Conservation (phyloP, 495 filamentous ascomycete genomes). For the Xylaria scruposa region DNA sequence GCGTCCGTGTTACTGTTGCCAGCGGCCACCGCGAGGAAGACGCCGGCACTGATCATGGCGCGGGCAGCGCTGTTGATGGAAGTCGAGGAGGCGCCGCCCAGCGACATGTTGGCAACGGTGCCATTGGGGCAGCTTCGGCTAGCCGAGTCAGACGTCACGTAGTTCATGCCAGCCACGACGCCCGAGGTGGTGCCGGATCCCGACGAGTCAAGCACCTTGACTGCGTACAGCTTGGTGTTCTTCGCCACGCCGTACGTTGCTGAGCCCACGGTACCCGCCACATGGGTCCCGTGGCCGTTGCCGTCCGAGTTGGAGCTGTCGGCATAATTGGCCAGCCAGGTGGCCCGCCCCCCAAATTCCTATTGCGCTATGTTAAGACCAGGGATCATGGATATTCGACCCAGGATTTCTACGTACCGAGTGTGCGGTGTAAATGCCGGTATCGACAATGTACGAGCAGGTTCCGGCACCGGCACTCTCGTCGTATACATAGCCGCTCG, state of each 20-base stretch:
- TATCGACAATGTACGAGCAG: constrained; percentile 66
- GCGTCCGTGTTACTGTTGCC: constrained; percentile 60
- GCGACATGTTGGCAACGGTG: constrained; percentile 60
- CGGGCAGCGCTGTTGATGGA: constrained; percentile 61
- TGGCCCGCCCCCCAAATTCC: constrained; percentile 53
- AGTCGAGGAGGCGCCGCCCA: constrained; percentile 60
- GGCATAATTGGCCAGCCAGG: constrained; percentile 50
- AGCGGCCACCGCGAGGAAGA: constrained; percentile 63
- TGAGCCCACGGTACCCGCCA: constrained; percentile 57
- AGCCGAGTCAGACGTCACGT: constrained; percentile 44
- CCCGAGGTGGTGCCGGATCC: constrained; percentile 57
- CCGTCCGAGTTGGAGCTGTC: constrained; percentile 54
- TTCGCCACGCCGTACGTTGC: constrained; percentile 58
- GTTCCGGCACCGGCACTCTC: constrained; percentile 61
- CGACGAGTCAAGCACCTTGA: constrained; percentile 57
- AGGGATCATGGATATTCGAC: not conserved
- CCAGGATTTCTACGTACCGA: constrained; percentile 52
- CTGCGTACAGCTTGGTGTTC: constrained; percentile 53
- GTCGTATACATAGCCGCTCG: constrained; percentile 66
- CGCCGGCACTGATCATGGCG: constrained; percentile 54
- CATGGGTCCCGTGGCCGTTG: constrained; percentile 60
- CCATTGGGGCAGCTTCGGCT: constrained; percentile 22
- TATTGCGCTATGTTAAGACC: constrained; percentile 19
- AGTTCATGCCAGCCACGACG: constrained; percentile 59
- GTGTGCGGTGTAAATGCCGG: constrained; percentile 64